Base-by-base conservation (phyloP, 331 rosid species). In the Malus hybrid region DNA sequence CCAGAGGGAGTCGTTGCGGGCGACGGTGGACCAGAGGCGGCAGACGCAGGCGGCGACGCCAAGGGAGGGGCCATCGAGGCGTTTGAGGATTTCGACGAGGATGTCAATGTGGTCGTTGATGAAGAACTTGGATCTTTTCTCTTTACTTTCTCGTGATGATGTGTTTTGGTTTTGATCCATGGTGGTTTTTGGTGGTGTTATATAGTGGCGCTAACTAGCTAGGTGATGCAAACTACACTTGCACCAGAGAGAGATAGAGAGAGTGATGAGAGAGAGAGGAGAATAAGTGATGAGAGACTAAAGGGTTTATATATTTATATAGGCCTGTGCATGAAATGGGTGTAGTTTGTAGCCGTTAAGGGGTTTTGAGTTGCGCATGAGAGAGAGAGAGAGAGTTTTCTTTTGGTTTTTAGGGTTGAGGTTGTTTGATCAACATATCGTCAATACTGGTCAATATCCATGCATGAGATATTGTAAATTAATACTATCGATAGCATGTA, bases 81-180 rank as follows among this genome's bases (percentile, higher is more conserved):
- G 89, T 79, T 88, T 90, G 11, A 93, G 96, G 80, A 91, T 76
- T 73, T 93, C 98, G 18, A 85, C 46, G 36, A 93, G 96, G 71
- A 93, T 86, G 81, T 93, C 98, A 33, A 88, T 48, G 91, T 94
- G 86, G 90, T 94, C 97, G 85, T 94, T 94, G 80, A 94, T 87
- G 82, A 67, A 79, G 76, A 92, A 90, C 81, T 77, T 73, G 56
- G n/a, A 82, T 16, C 80, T 64, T 77, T 83, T 79, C 29, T 62
- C 76, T 76, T 39, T 67, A 22, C 61, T 42, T 15, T 80, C 79
- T 12, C n/a, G 29, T 27, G 19, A 12, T 19, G 70, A 7, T 24
- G 29, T 39, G 34, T 39, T 22, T 20, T 68, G 54, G 24, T 67
- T 42, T 42, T 42, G 54, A 2, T 36, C 65, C 86, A 76, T 83